Conservation (phyloP, 2,329 filamentous ascomycete species). For the Alternaria sp. region DNA sequence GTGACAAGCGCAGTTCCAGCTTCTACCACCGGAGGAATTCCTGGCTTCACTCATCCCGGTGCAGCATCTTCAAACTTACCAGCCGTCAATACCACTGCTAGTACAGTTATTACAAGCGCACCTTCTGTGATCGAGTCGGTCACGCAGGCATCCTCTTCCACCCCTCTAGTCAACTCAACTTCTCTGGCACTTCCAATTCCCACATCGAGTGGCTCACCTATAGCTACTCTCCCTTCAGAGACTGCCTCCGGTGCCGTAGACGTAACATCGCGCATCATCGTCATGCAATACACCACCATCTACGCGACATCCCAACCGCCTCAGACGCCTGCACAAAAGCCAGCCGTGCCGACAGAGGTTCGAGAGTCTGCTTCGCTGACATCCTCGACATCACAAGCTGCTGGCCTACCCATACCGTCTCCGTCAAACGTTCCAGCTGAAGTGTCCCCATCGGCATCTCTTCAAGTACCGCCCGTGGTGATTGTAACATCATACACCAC, state of each 20-base stretch:
- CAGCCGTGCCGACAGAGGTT: conserved; percentile 16
- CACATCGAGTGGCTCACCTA: conserved; percentile 4
- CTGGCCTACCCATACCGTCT: background rate
- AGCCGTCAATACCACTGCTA: conserved; percentile 5
- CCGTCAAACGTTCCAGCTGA: conserved; percentile 19
- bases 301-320: conserved; percentile 24
- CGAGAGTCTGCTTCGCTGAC: conserved; percentile 4
- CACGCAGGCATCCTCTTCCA: conserved; percentile 7
- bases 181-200: conserved; percentile 6
- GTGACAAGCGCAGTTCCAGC: conserved; percentile 14
- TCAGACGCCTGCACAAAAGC: conserved; percentile 7
- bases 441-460: conserved; percentile 23
- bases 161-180: conserved; percentile 12
- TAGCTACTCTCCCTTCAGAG: background rate
- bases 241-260: conserved; percentile 9
- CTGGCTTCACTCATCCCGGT: conserved; percentile 33
- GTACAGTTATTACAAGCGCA: conserved; percentile 4
- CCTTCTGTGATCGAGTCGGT: conserved; percentile 13
- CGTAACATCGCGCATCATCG: conserved; percentile 28
- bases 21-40: conserved; percentile 29
- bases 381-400: conserved; percentile 6
- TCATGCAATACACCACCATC: conserved; percentile 44
- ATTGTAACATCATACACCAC: conserved; percentile 47
- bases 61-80: conserved; percentile 15
- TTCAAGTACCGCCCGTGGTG: conserved; percentile 39